Evolutionary conservation across 768 basidiomycete species (phyloP).

Genomic region (Rhodotorula babjevae): DNA sequence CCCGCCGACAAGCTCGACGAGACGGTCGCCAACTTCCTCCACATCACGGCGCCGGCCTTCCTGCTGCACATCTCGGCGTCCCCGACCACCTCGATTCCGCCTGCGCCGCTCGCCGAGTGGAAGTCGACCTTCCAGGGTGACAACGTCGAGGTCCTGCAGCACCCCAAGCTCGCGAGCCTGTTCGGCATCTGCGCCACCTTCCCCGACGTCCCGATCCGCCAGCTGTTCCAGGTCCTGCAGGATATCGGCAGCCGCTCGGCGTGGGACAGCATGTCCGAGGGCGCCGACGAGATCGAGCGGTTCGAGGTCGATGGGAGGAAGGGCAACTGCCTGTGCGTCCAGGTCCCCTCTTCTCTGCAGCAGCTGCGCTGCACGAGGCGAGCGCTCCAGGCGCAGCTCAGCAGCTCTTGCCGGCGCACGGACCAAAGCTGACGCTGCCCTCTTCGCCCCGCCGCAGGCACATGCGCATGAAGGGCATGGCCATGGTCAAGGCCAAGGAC

Average conservation of each 20-base stretch:
- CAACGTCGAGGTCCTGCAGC: constrained; percentile 27
- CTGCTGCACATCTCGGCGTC: constrained; percentile 10
- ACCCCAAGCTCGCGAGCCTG: constrained; percentile 34
- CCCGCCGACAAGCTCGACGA: constrained; percentile 33
- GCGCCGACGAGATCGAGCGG: constrained; percentile 28
- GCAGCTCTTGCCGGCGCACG: too few species aligned
- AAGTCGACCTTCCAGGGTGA: constrained; percentile 13
- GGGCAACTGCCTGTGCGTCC: constrained; percentile 25
- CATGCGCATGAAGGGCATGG: constrained; percentile 41
- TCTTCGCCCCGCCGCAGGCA: not conserved
- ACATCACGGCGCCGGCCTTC: constrained; percentile 27
- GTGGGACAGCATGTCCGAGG: constrained; percentile 39
- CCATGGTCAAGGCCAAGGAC: constrained; percentile 39
- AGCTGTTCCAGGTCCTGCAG: constrained; percentile 34
- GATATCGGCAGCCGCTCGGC: constrained; percentile 12
- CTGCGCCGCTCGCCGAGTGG: constrained; percentile 31
- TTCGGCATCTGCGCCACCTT: constrained; percentile 35
- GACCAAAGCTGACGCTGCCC: not conserved
- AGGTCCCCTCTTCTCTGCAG: not conserved
- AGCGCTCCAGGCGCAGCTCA: not conserved
- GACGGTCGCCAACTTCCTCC: constrained; percentile 35
- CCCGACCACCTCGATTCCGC: constrained; percentile 15
- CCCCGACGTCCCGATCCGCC: constrained; percentile 31
- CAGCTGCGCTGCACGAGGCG: too few species aligned
- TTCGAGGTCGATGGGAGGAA: constrained; percentile 23